Evolutionary conservation across 805 yeast genomes (phyloP), one percentile per base, ranked within the genome.

Genomic region (Yarrowia phangngaensis): DNA sequence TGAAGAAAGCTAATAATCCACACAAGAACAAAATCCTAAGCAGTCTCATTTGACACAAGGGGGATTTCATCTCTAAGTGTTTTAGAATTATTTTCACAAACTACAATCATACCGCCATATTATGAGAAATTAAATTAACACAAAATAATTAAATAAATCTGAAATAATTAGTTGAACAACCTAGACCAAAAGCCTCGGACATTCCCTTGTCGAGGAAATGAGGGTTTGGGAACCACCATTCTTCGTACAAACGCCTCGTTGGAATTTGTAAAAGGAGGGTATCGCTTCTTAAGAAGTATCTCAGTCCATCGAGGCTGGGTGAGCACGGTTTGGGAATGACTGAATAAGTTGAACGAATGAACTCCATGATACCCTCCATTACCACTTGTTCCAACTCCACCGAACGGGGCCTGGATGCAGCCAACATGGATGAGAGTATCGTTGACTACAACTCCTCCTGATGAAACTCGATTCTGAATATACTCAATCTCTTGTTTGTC

Each of bases 321-420:
- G 54, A 84, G 60, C 2, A 80, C 69, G 0, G 88, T 75, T 58
- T 95, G 74, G 59, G 75, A 76, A 61, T 84, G 94, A 2, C 86
- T 74, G 59, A 88, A 88, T 7, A 82, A 69, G 34, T 78, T 75
- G 52, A 79, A 71, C 5, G 87, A 80, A 60, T 68, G 71, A 52
- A 64, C 65, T 3, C 95, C 95, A 60, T 88, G 96, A 64, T 87
- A 88, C 22, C 73, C 67, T 8, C 96, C 96, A 50, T 70, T 68
- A 1, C 97, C 97, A 0, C 95, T 83, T 12, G 61, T 62, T 12
- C 96, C 95, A 50, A 87, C 68, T 16, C 97, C 97, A 24, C 97
- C 97, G 65, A 89, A 89, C 15, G 96, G 96, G 3, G 85, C 77
- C 45, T 72, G 71, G 6, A 71, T 51, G 49, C 83, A 71, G 1